Evolutionary conservation across 345 rosid species (phyloP).

Genomic region (Acer saccharum): DNA sequence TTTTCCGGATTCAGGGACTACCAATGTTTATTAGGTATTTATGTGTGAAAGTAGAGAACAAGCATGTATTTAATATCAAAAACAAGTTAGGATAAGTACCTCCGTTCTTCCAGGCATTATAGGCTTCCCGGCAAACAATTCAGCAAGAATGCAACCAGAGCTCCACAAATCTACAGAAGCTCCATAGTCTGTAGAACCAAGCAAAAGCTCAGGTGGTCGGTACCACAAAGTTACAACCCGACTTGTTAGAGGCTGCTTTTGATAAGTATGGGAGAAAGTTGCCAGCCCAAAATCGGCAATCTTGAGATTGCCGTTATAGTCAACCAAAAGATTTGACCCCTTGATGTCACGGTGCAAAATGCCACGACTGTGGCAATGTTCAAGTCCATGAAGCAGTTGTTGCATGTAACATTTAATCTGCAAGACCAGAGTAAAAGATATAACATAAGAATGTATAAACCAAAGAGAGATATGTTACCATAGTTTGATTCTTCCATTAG

Average conservation of each 20-base stretch:
- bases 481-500: background rate
- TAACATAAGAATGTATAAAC: background rate
- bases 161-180: conserved; percentile 63
- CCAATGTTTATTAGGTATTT: background rate
- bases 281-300: conserved; percentile 65
- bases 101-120: conserved; percentile 72
- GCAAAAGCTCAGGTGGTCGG: conserved; percentile 66
- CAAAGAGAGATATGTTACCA: background rate
- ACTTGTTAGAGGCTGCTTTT: conserved; percentile 59
- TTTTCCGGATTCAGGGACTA: background rate
- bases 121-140: conserved; percentile 62
- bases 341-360: conserved; percentile 61
- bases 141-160: conserved; percentile 63
- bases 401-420: conserved; percentile 64
- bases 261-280: conserved; percentile 36
- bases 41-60: background rate
- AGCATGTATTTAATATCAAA: background rate
- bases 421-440: conserved; percentile 20
- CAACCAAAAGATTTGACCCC: conserved; percentile 53
- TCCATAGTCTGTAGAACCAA: conserved; percentile 58
- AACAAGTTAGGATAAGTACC: conserved; percentile 27
- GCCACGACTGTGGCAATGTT: conserved; percentile 58
- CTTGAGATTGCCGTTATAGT: conserved; percentile 47
- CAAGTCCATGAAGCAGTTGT: conserved; percentile 55
- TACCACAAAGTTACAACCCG: conserved; percentile 66